Evolutionary conservation across 805 yeast species (phyloP).

Genomic region (Ogataea trehaloabstinens): DNA sequence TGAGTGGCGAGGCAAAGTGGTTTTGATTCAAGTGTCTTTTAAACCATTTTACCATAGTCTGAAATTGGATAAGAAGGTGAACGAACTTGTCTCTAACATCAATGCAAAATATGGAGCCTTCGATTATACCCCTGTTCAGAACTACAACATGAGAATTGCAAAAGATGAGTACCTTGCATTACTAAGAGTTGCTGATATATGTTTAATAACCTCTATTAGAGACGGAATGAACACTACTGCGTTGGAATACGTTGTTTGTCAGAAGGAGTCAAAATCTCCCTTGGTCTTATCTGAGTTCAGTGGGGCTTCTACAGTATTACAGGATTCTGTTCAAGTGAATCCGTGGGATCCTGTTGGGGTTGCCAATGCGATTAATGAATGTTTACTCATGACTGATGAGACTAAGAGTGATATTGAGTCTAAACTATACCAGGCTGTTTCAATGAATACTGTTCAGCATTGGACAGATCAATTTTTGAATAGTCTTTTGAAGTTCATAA

Average conservation of each 20-base stretch:
- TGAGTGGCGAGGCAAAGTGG: conserved; percentile 80
- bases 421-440: conserved; percentile 61
- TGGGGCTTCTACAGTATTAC: conserved; percentile 74
- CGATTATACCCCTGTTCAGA: conserved; percentile 84
- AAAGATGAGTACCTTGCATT: conserved; percentile 88
- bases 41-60: conserved; percentile 64
- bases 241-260: conserved; percentile 86
- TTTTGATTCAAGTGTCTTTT: conserved; percentile 86
- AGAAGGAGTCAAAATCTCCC: conserved; percentile 69
- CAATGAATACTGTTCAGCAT: conserved; percentile 67
- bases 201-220: conserved; percentile 84
- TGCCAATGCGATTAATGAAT: conserved; percentile 74
- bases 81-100: conserved; percentile 77
- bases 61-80: conserved; percentile 74
- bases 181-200: conserved; percentile 84
- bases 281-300: conserved; percentile 89
- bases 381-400: conserved; percentile 53
- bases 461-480: conserved; percentile 72
- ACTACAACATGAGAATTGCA: conserved; percentile 85
- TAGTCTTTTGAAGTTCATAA: conserved; percentile 30
- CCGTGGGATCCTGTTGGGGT: conserved; percentile 98
- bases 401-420: conserved; percentile 46
- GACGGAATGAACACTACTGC: conserved; percentile 98
- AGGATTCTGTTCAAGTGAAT: conserved; percentile 78
- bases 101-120: conserved; percentile 83